Evolutionary conservation across 2,329 filamentous ascomycete genomes (phyloP), one percentile per base, ranked within the genome.

Genomic region (Xylariaceae sp.): DNA sequence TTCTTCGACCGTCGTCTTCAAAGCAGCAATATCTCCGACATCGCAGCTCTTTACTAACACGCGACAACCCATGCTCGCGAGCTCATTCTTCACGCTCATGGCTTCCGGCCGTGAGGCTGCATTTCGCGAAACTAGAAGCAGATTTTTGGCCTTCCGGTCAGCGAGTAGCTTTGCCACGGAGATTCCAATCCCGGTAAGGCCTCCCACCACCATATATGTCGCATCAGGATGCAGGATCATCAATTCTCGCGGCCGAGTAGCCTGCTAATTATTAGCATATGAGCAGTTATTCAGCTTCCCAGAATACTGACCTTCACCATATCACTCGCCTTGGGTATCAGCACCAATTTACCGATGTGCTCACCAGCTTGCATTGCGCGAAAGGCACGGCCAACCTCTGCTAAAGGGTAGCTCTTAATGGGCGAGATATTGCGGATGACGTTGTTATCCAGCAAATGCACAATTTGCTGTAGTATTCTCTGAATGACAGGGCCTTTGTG

Each of bases 341-440:
- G 33, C 2, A 74, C 65, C 6, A 76, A 66, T 36, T 76, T 78
- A 0, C 75, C 76, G 1, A 72, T 68, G 41, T 76, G 75, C 0
- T 65, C 60, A 0, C 75, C 73, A 4, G 59, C 62, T 49, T 75
- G 72, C 68, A 77, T 70, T 3, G 69, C 65, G 3, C 72, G 64
- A 53, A 78, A 72, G 1, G 73, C 72, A 0, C 71, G 59, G 11
- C 63, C 60, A 3, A 71, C 61, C 1, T 70, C 52, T 4, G 43
- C 48, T 4, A 65, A 51, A 8, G 53, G 41, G 58, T 65, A 59
- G 9, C 42, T 15, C 46, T 64, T 65, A 5, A 72, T 44, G 4
- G 67, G 66, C 0, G 50, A 33, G 21, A 69, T 55, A 3, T 67
- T 58, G 6, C 50, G 15, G 27, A 59, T 30, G 2, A 35, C 32